Evolutionary conservation across 768 basidiomycete genomes (phyloP).

Genomic region (Trametes coccinea): DNA sequence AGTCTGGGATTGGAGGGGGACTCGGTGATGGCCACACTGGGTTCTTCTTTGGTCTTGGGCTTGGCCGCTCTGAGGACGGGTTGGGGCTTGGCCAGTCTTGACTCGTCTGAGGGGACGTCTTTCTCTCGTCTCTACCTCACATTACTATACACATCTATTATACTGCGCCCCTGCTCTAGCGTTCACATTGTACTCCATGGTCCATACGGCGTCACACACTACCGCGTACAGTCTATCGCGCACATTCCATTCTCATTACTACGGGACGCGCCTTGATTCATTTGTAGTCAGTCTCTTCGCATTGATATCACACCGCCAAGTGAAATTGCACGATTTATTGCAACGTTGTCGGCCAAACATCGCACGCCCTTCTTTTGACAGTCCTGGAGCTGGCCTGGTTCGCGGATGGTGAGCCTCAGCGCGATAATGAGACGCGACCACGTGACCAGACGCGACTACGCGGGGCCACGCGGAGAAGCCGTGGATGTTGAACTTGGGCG

Average conservation of each 20-base stretch:
- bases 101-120: constrained; percentile 1
- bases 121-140: neutral
- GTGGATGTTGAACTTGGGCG: constrained; percentile 20
- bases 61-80: constrained; percentile 1
- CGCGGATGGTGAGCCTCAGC: neutral
- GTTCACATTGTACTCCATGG: too few species aligned
- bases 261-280: too few species aligned
- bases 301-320: too few species aligned
- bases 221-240: too few species aligned
- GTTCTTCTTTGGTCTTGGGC: neutral
- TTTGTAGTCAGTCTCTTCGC: too few species aligned
- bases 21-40: constrained; percentile 2
- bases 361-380: too few species aligned
- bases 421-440: constrained; percentile 17
- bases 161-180: neutral
- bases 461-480: constrained; percentile 9
- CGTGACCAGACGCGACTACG: constrained; percentile 10
- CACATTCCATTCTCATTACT: too few species aligned
- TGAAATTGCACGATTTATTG: too few species aligned
- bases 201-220: too few species aligned
- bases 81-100: constrained; percentile 1
- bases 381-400: too few species aligned
- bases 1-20: neutral
- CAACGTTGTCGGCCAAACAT: too few species aligned
- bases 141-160: neutral